phyloP scores from a whole-genome alignment of 192 early-diverging fungal species.

The Gaertneriomyces semiglobifer region DNA sequence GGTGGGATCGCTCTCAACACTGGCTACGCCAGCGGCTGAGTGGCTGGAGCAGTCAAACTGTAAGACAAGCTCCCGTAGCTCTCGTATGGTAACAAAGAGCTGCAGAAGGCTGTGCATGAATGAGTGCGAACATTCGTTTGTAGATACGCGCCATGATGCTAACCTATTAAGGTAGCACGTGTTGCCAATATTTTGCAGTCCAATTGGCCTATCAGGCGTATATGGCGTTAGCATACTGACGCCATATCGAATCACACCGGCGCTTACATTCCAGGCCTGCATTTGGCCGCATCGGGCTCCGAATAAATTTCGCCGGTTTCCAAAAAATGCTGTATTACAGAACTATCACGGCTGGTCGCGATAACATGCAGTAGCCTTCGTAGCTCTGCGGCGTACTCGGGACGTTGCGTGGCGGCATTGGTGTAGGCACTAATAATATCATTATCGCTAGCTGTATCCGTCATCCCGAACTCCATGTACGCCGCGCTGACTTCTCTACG shows the following conservation, averaged over 20 bases:
- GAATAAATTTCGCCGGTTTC: constrained; percentile 19
- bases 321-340: constrained; percentile 30
- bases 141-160: no score
- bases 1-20: no score
- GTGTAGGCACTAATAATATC: constrained; percentile 11
- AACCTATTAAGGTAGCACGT: constrained; percentile 40
- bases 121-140: no score
- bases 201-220: constrained; percentile 15
- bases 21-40: no score
- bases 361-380: constrained; percentile 20
- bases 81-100: constrained; percentile 27
- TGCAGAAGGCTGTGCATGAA: constrained; percentile 4
- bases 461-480: constrained; percentile 12
- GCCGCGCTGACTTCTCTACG: constrained; percentile 12
- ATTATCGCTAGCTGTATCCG: constrained; percentile 6
- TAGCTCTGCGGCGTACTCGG: constrained; percentile 6
- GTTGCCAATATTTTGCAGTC: constrained; percentile 44
- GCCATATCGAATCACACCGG: no score
- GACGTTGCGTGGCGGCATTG: background rate
- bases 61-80: constrained; percentile 17
- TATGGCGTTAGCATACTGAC: background rate
- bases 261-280: no score
- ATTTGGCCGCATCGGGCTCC: no score
- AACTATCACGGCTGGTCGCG: constrained; percentile 23
- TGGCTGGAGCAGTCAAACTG: no score